Evolutionary conservation across 2,329 filamentous ascomycete species (phyloP), one percentile per base, ranked within the genome.

Genomic region (Pseudocercospora cruenta): DNA sequence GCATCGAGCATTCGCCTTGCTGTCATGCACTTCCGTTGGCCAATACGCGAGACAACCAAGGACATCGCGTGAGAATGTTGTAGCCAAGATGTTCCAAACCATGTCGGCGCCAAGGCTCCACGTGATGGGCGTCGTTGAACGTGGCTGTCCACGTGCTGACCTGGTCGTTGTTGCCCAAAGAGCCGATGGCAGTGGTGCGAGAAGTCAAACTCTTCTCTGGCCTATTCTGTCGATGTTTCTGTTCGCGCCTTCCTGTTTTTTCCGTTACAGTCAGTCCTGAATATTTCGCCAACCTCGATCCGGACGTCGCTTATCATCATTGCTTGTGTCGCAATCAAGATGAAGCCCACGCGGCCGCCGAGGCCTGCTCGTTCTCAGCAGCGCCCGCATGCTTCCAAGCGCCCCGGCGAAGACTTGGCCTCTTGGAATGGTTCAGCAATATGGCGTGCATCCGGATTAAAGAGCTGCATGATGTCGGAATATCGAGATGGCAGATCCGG

Each of bases 291-390:
- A 14, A 22, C 21, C 47, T 31, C 22, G 24, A 55, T n/a, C 19
- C 21, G 24, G 51, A 24, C 21, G 51, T 54, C 21, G 51, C 51
- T 28, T 28, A 24, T 10, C 4, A 22, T n/a, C 22, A 21, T 14
- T 24, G 12, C 49, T 21, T 22, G 49, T 9, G 49, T 24, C 22
- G 55, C 55, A 58, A 43, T 58, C 55, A 43, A 58, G 19, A 58
- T 43, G 55, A 43, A 58, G 55, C 26, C 28, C 12, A 31, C 31
- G 26, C 16, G 33, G 26, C 54, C 54, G 53, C 53, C 24, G 8
- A 31, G 54, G 54, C 54, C 19, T 36, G 28, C 54, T 58, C 54
- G 54, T 58, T 58, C 54, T 45, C 57, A 59, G n/a, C 31, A 7
- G 19, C 14, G 10, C 39, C 19, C 57, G 33, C 19, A 45, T 10